Base-by-base conservation (phyloP, 768 basidiomycete species). In the Kwoniella europaea region DNA sequence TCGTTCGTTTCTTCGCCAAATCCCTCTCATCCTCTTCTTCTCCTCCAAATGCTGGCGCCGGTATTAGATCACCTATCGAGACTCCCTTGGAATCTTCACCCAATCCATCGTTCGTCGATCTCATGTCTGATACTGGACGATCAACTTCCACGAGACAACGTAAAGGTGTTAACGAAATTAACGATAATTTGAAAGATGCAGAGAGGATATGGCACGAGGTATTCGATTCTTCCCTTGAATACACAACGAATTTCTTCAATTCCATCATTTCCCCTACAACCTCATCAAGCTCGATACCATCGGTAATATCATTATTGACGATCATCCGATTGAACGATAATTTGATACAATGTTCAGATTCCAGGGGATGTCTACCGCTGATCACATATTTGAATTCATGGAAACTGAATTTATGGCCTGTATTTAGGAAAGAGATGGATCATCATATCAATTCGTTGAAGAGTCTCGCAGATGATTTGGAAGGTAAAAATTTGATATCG, bases 261-360 rank as follows among this genome's bases (percentile, higher is more conserved):
- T 86, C 89, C 4, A 82, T 89, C 16, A 84, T 96, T 52, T 91
- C 93, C 16, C 90, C 92, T 4, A 41, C 79, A 1, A 81, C 87
- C 5, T 42, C 59, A 0, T 7, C 59, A 12, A 18, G 41, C 10
- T 41, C 24, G 29, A 61, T 44, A 61, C 94, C 93, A 0, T 88
- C 91, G 0, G 87, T 90, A 1, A 86, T 91, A 46, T 88, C 93
- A 2, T 88, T 98, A 13, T 86, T 98, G 44, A 91, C 91, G 2
- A 94, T 98, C 89, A 94, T 98, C 77, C 89, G 94, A 13, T 85
- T 99, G 18, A 92, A 92, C 58, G 94, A 98, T 82, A 88, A 89
- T 54, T 87, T 94, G 52, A 87, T 91, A 56, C 77, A 86, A 6
- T 91, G 92, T 75, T 88, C 92, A 13, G 91, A 93, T 78, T 88